These are phyloP conservation scores for Lentinula guzmanii DNA, from an alignment of 768 basidiomycete genomes.

Conservation along the genomic window DNA sequence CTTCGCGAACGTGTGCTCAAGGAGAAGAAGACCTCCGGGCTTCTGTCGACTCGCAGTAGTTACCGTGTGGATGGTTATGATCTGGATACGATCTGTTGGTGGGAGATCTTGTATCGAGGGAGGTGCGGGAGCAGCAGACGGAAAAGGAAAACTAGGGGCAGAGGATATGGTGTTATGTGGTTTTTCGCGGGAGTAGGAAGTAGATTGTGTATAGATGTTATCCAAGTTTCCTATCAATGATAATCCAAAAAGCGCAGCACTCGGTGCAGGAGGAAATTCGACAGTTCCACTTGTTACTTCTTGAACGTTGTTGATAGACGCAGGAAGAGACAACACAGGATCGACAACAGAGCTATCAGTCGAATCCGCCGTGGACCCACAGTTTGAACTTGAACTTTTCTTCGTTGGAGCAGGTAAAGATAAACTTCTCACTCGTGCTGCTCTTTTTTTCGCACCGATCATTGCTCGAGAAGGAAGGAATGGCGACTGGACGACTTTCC, in stretches of 20 bases:
- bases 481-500: constrained; percentile 38
- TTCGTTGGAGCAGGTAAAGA: not conserved
- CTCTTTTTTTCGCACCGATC: constrained; percentile 44
- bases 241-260: constrained; percentile 43
- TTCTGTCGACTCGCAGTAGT: constrained; percentile 65
- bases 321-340: not conserved
- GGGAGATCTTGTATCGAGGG: not conserved
- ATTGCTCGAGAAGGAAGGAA: constrained; percentile 44
- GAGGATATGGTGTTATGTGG: not conserved
- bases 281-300: constrained; percentile 13
- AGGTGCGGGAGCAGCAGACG: not conserved
- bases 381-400: not conserved
- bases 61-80: constrained; percentile 38
- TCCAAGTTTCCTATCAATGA: constrained; percentile 69
- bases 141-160: not conserved
- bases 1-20: constrained; percentile 56
- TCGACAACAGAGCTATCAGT: constrained; percentile 39
- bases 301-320: constrained; percentile 7
- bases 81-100: not conserved
- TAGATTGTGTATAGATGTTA: constrained; percentile 35
- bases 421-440: constrained; percentile 20
- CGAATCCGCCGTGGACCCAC: constrained; percentile 37
- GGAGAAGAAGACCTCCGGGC: constrained; percentile 51
- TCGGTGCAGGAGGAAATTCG: constrained; percentile 23
- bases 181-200: not conserved